A percentile compares a stretch with the other conserved stretches of the same genome.
Evolutionary conservation across 73 alveolate genomes (phyloP).

Genomic region (Breviolum minutum): DNA sequence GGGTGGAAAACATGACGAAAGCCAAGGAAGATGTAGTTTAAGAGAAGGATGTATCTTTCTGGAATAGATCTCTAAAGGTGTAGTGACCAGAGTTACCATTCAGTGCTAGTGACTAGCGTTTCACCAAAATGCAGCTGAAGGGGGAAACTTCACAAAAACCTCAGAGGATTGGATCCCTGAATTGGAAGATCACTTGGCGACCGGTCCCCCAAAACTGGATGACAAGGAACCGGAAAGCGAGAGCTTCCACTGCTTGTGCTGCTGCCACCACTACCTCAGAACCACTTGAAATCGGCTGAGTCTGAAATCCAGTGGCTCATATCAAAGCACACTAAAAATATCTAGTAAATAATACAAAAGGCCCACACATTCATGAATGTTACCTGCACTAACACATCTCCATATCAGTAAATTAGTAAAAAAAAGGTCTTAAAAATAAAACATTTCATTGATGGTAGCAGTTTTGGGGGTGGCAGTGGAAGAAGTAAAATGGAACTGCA

Average conservation of each 20-base stretch:
- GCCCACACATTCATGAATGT: neutral
- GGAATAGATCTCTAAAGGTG: too few species aligned
- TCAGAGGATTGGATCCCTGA: too few species aligned
- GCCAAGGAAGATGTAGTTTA: too few species aligned
- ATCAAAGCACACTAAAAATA: neutral
- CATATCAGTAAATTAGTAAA: neutral
- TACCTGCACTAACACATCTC: neutral
- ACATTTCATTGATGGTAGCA: neutral
- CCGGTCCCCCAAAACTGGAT: neutral
- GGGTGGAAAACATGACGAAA: too few species aligned
- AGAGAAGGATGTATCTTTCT: too few species aligned
- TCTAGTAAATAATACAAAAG: neutral
- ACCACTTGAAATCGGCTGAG: neutral
- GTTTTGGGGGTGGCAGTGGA: neutral
- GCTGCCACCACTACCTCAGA: conserved; percentile 18
- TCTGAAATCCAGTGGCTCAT: neutral
- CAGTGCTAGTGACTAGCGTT: too few species aligned
- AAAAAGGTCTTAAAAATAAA: neutral
- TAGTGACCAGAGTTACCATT: too few species aligned
- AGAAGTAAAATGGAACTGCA: neutral
- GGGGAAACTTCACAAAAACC: too few species aligned
- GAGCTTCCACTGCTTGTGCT: conserved; percentile 45
- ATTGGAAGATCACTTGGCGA: too few species aligned
- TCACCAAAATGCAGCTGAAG: too few species aligned
- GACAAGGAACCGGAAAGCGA: conserved; percentile 29